These are phyloP conservation scores for Saccharomyces cerevisiae DNA, from an alignment of 805 yeast genomes.

Conservation along the genomic window DNA sequence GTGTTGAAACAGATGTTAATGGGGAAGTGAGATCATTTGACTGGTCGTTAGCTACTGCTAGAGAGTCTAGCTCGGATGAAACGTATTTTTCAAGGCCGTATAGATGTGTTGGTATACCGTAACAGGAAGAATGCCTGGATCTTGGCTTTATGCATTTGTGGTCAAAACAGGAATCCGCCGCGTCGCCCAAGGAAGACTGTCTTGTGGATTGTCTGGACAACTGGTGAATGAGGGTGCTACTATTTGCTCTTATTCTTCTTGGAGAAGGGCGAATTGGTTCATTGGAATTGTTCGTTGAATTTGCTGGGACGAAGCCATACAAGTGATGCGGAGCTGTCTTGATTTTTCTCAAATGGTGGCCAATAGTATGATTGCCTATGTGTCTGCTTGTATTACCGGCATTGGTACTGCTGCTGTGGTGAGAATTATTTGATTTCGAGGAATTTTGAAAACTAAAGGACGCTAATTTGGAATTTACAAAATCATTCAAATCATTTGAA, in stretches of 20 bases:
- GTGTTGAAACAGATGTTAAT: background rate
- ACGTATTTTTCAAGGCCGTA: constrained; percentile 27
- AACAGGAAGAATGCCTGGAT: constrained; percentile 7
- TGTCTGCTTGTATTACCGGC: background rate
- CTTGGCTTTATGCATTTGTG: background rate
- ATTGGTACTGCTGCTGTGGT: background rate
- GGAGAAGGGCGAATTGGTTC: background rate
- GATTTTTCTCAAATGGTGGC: constrained; percentile 1
- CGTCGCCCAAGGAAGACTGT: background rate
- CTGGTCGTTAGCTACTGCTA: constrained; percentile 7
- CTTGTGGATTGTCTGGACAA: constrained; percentile 3
- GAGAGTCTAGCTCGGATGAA: constrained; percentile 18
- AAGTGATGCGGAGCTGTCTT: constrained; percentile 3
- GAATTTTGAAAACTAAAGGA: background rate
- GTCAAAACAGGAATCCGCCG: background rate
- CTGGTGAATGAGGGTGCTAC: constrained; percentile 9
- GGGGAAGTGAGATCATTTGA: too few species aligned
- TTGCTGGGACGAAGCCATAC: background rate
- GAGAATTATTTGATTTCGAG: background rate
- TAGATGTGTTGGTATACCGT: constrained; percentile 24
- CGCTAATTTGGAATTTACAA: background rate
- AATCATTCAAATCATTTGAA: background rate
- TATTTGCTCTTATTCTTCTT: constrained; percentile 8
- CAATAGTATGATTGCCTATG: background rate
- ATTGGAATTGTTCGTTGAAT: background rate